Evolutionary conservation across 768 basidiomycete genomes (phyloP).

Genomic region (Paxillus involutus): DNA sequence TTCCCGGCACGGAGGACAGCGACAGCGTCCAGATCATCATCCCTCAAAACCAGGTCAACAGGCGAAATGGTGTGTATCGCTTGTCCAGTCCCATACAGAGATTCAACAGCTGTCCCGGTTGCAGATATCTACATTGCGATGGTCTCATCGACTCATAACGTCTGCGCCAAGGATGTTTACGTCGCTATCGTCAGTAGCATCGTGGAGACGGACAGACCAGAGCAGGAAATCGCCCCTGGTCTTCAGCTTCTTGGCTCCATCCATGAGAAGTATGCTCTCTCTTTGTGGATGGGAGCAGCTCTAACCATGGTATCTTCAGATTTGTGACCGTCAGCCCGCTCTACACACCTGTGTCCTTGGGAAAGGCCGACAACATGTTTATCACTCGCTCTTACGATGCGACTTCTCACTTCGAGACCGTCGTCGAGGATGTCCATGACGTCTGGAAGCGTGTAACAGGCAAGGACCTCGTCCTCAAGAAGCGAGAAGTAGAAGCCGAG

Average conservation of each 20-base stretch:
- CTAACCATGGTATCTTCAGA: constrained; percentile 40
- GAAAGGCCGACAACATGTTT: constrained; percentile 87
- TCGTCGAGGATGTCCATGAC: constrained; percentile 95
- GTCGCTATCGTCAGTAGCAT: constrained; percentile 98
- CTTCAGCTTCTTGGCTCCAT: constrained; percentile 90
- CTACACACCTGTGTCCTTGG: constrained; percentile 85
- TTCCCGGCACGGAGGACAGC: constrained; percentile 93
- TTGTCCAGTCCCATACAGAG: neutral
- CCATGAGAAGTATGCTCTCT: constrained; percentile 76
- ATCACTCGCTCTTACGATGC: constrained; percentile 98
- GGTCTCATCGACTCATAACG: constrained; percentile 96
- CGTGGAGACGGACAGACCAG: constrained; percentile 92
- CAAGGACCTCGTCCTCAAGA: constrained; percentile 80
- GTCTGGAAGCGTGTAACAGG: constrained; percentile 91
- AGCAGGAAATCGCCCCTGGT: constrained; percentile 90
- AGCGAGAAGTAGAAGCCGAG: constrained; percentile 73
- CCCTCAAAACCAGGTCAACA: constrained; percentile 94
- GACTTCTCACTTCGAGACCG: constrained; percentile 98
- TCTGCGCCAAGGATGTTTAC: constrained; percentile 93
- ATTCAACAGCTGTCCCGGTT: constrained; percentile 6
- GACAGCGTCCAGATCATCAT: constrained; percentile 98
- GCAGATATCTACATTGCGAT: constrained; percentile 98
- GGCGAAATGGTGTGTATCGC: constrained; percentile 76
- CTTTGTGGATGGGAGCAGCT: neutral
- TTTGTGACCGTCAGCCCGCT: constrained; percentile 88